Base-by-base conservation (phyloP, 148 eudicot genomes). In the Oxyria digyna region DNA sequence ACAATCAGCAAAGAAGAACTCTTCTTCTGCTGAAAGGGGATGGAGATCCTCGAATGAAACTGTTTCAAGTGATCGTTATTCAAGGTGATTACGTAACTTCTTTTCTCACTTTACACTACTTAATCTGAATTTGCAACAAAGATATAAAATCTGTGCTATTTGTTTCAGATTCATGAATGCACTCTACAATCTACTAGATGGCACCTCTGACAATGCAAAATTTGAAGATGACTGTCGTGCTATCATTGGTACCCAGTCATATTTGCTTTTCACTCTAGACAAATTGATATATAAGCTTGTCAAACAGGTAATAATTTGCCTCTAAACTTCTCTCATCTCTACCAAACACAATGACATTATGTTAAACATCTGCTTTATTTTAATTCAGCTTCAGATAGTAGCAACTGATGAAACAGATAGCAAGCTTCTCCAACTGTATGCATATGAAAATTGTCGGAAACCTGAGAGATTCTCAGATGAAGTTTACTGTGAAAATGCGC, bases 141-240 rank as follows among this genome's bases (percentile, higher is more conserved):
- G n/a, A 57, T 12, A 6, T 13, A 27, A 29, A 29, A 3, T 33
- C 6, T 41, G n/a, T 69, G 62, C 50, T 49, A n/a, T 35, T 12
- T 74, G 50, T 48, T 73, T 40, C 85, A 93, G 98, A 75, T 90
- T 93, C 74, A 78, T 82, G 80, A 79, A 78, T 81, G 85, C 91
- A 10, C 87, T 93, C 26, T 80, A 83, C 76, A 85, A 83, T 73
- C 74, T 93, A 75, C 89, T 93, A 37, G 84, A 86, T 73, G 98
- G 98, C 42, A 82, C 95, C 67, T 83, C 85, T 33, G 96, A 93
- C 71, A 93, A 85, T 78, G 68, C 87, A 67, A 93, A 90, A 80
- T 93, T 85, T 71, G 98, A 93, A 83, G 98, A 93, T 78, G 98
- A 93, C 65, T 93, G 98, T 73, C 89, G 95, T 63, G 86, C 95